These are phyloP conservation scores for Fraxinus floribunda DNA, from an alignment of 305 asterid species.

Conservation along the genomic window DNA sequence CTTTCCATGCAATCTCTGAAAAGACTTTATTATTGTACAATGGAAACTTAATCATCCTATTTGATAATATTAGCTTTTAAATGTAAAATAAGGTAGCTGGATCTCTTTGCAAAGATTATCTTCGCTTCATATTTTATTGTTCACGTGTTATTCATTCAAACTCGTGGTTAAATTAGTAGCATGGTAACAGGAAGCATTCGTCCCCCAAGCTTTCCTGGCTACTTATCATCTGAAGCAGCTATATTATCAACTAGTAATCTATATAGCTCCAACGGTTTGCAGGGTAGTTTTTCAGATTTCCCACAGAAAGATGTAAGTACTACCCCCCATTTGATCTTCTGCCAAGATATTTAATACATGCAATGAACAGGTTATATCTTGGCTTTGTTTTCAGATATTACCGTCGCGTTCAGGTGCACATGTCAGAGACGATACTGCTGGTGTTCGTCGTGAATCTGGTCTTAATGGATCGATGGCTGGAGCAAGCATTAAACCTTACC, in stretches of 20 bases:
- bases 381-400: constrained; percentile 36
- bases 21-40: background rate
- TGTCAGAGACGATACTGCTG: constrained; percentile 36
- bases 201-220: constrained; percentile 48
- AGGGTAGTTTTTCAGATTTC: constrained; percentile 38
- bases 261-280: constrained; percentile 41
- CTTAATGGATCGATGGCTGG: constrained; percentile 40
- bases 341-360: constrained; percentile 8
- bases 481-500: constrained; percentile 44
- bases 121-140: background rate
- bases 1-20: background rate
- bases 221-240: constrained; percentile 51
- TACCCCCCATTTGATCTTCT: constrained; percentile 12
- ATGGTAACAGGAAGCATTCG: constrained; percentile 41
- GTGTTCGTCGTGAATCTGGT: constrained; percentile 41
- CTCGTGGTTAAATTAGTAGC: constrained; percentile 21
- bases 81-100: background rate
- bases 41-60: background rate
- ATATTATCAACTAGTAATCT: constrained; percentile 35
- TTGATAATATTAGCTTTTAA: background rate
- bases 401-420: constrained; percentile 41
- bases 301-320: constrained; percentile 50
- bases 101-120: background rate
- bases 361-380: background rate
- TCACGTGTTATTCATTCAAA: background rate